Evolutionary conservation across 2,329 filamentous ascomycete genomes (phyloP), one percentile per base, ranked within the genome.

Genomic region (Fusarium sp.): DNA sequence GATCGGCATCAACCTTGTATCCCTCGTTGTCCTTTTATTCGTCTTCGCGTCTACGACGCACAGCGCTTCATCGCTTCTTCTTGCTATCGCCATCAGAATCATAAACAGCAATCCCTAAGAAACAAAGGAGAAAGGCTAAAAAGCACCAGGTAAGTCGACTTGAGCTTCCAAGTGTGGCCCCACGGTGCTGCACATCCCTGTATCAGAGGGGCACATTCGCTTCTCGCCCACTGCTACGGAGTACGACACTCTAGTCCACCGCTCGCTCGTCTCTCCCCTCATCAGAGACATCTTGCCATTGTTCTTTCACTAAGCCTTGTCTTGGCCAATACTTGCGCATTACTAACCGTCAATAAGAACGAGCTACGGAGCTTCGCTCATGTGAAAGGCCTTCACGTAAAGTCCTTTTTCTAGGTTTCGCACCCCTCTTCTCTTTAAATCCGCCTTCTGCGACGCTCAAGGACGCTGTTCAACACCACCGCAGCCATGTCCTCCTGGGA

Each of bases 401-500:
- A 56, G 39, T 56, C 47, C 45, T 44, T 45, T 56, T 53, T 68
- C 47, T 40, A 61, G 47, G 64, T 62, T 45, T 51, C 59, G 49
- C 61, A 57, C 65, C 50, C 56, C 66, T 69, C 67, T 45, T 53
- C 56, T 55, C 34, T 23, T 30, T 54, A 59, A 49, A 53, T 32
- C 47, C 51, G 40, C 58, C 65, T 50, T 63, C 47, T 56, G 59
- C 63, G 65, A 69, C 66, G 21, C 53, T 70, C 44, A 59, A 50
- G 54, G 49, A 63, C 40, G 44, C 44, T 54, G 56, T 42, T 44
- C 62, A 26, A 64, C 49, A 30, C 34, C n/a, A 54, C 62, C 67
- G 71, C 74, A 75, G 81, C 75, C 77, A 97, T 97, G 94, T 88
- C 90, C 80, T 88, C 90, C 80, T 99, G 96, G 96, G 92, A 97